Evolutionary conservation across 768 basidiomycete species (phyloP), one percentile per base, ranked within the genome.

Genomic region (Pleurotus pulmonarius): DNA sequence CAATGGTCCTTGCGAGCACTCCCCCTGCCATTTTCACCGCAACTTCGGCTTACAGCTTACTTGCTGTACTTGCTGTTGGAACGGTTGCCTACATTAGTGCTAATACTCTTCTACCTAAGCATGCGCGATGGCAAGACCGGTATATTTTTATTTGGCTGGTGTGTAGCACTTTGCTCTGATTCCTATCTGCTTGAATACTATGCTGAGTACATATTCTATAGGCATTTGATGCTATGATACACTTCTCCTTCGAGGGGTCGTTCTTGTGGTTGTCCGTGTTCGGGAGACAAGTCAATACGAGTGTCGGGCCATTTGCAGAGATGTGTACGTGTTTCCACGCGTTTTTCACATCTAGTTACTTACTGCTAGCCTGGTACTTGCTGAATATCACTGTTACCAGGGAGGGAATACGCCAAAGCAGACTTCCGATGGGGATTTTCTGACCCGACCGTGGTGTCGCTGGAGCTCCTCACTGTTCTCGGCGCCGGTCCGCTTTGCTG

Each of bases 391-490:
- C 46, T 49, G 12, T 38, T 9, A 18, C 25, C 60, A 91, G 90
- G 90, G 89, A 86, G 77, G 60, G 90, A 92, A 67, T 92, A 94
- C 64, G 84, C 88, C 20, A 76, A 77, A 2, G 92, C 91, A 4
- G 92, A 94, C 65, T 79, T 81, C 55, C 83, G 92, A 41, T 94
- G 92, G 92, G 92, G 90, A 12, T 65, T 78, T 44, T 75, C 90
- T 0, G 92, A 94, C 64, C 81, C 88, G 1, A 88, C 87, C 1
- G 78, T 93, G 51, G 89, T 94, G 45, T 86, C 90, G 5, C 82
- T 94, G 34, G 92, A 94, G 67, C 68, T 93, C 55, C 75, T 94
- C 59, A 94, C 92, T 5, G 92, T 94, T 9, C 76, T 93, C 34
- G 85, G 85, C 13, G 88, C 81, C 15, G 92, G 85, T 0, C 87